phyloP scores from a whole-genome alignment of 2,329 filamentous ascomycete species.

The Biscogniauxia sp. region DNA sequence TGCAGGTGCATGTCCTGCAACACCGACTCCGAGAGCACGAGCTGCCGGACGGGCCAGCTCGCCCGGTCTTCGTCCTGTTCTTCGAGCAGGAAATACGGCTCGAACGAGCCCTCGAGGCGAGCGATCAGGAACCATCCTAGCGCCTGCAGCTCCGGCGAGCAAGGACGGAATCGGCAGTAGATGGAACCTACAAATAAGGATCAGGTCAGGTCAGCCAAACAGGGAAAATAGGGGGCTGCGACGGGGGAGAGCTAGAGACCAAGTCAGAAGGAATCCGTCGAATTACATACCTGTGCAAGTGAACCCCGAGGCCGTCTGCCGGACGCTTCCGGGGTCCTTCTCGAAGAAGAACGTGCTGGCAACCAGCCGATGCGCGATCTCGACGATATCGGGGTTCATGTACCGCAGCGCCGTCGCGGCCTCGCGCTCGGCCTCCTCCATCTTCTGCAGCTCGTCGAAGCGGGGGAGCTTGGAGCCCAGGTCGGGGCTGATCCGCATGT shows the following conservation, averaged over 20 bases:
- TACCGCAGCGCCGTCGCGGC: conserved; percentile 25
- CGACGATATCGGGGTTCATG: conserved; percentile 24
- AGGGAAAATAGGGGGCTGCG: background rate
- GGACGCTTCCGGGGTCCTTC: conserved; percentile 28
- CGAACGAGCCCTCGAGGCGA: conserved; percentile 31
- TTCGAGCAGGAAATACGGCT: conserved; percentile 32
- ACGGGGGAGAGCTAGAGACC: too few species aligned
- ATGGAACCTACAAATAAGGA: conserved; percentile 23
- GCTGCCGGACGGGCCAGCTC: conserved; percentile 22
- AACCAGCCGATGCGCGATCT: conserved; percentile 31
- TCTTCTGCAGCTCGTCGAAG: conserved; percentile 29
- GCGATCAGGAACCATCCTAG: conserved; percentile 32
- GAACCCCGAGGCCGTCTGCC: conserved; percentile 27
- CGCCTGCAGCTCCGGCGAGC: conserved; percentile 29
- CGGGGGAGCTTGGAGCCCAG: conserved; percentile 27
- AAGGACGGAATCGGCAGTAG: conserved; percentile 29
- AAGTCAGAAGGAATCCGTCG: background rate
- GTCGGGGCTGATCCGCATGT: conserved; percentile 32
- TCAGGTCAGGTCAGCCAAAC: conserved; percentile 1
- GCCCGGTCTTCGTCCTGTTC: conserved; percentile 18
- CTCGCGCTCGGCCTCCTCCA: conserved; percentile 28
- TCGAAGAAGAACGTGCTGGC: conserved; percentile 35
- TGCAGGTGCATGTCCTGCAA: conserved; percentile 33
- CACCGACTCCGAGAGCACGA: conserved; percentile 25
- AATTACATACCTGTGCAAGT: conserved; percentile 29